phyloP scores from a whole-genome alignment of 768 basidiomycete genomes.

The Pleurotus eryngii region DNA sequence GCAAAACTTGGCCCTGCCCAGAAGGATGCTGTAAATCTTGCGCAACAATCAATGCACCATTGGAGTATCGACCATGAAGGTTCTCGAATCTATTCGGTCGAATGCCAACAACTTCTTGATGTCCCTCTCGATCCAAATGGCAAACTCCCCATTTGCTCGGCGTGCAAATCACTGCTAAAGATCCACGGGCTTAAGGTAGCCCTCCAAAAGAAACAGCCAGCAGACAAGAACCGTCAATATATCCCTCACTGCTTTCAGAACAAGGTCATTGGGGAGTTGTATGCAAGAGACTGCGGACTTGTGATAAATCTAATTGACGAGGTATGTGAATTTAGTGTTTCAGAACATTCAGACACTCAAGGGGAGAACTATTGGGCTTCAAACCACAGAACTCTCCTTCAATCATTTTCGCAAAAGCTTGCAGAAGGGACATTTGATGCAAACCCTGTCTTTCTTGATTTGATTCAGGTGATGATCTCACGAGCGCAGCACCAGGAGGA shows the following conservation, averaged over 20 bases:
- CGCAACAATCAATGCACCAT: constrained; percentile 14
- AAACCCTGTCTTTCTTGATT: constrained; percentile 21
- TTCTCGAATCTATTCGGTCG: constrained; percentile 12
- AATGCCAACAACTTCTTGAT: constrained; percentile 12
- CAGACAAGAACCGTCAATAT: constrained; percentile 13
- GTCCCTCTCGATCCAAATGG: background rate
- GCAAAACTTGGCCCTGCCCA: background rate
- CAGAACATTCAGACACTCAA: too few relatives aligned
- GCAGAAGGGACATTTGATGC: constrained; percentile 21
- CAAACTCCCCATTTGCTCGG: constrained; percentile 9
- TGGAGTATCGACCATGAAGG: constrained; percentile 25
- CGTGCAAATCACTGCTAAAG: constrained; percentile 8
- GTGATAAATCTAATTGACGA: too few relatives aligned
- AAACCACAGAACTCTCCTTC: too few relatives aligned
- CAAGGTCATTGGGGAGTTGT: constrained; percentile 10
- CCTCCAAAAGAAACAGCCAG: background rate
- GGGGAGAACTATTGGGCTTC: too few relatives aligned
- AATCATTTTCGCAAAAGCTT: constrained; percentile 16
- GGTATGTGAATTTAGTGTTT: too few relatives aligned
- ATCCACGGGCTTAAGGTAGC: constrained; percentile 13
- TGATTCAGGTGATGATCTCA: constrained; percentile 26
- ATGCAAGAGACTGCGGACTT: constrained; percentile 4
- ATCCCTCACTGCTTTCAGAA: constrained; percentile 11
- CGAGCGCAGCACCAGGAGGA: constrained; percentile 20
- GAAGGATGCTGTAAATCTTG: constrained; percentile 9